These are phyloP conservation scores for Trametes gibbosa DNA, from an alignment of 768 basidiomycete genomes.

Conservation along the genomic window DNA sequence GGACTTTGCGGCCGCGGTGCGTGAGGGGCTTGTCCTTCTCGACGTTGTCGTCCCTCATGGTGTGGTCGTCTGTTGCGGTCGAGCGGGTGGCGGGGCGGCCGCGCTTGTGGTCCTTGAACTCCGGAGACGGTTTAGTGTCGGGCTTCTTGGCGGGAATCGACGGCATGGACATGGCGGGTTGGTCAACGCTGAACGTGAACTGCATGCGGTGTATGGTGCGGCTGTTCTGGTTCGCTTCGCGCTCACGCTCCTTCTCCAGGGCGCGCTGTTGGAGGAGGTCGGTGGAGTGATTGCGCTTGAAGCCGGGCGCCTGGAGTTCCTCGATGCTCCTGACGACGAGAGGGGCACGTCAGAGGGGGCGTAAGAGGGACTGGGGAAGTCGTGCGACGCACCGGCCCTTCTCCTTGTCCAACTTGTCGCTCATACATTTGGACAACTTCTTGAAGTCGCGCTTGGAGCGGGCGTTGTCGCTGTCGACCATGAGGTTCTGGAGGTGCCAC, in stretches of 20 bases:
- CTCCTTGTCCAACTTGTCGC: slow-evolving; percentile 91
- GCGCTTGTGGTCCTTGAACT: slow-evolving; percentile 55
- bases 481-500: slow-evolving; percentile 89
- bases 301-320: slow-evolving; percentile 81
- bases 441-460: slow-evolving; percentile 88
- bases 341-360: background rate
- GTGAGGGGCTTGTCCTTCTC: slow-evolving; percentile 39
- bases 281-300: slow-evolving; percentile 73
- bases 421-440: slow-evolving; percentile 84
- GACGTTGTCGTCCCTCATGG: slow-evolving; percentile 14
- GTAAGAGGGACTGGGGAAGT: background rate
- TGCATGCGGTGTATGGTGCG: slow-evolving; percentile 85
- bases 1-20: slow-evolving; percentile 33
- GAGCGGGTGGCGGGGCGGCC: slow-evolving; percentile 40
- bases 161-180: slow-evolving; percentile 39
- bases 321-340: slow-evolving; percentile 63
- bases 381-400: slow-evolving; percentile 70
- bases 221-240: slow-evolving; percentile 59
- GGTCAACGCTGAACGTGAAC: slow-evolving; percentile 84
- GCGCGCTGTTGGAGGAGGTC: slow-evolving; percentile 82
- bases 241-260: slow-evolving; percentile 75
- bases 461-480: slow-evolving; percentile 89
- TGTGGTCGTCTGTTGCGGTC: slow-evolving; percentile 30
- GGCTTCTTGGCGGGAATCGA: slow-evolving; percentile 56
- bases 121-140: slow-evolving; percentile 61